A percentile compares a stretch with the other conserved stretches of the same genome.
phyloP scores from a whole-genome alignment of 164 flowering plant genomes.

The Litsea cubeba region DNA sequence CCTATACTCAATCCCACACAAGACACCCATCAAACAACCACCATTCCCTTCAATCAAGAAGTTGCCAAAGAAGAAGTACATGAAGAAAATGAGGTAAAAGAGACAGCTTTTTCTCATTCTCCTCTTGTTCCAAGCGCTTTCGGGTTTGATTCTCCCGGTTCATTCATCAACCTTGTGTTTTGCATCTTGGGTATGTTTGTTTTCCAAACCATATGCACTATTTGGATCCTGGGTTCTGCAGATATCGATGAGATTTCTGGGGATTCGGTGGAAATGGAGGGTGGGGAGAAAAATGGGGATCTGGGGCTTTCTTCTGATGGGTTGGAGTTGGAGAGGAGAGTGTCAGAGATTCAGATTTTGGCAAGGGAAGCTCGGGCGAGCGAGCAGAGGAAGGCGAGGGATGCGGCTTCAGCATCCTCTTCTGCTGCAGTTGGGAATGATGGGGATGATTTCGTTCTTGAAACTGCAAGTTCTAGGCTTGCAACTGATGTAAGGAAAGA shows the following conservation, averaged over 20 bases:
- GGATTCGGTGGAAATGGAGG: not conserved
- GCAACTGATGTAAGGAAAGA: constrained; percentile 46
- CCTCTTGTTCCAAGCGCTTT: not conserved
- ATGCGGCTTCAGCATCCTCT: constrained; percentile 1
- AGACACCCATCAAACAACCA: not conserved
- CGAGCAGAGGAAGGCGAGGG: constrained; percentile 35
- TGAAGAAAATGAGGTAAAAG: no score
- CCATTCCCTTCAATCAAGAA: constrained; percentile 3
- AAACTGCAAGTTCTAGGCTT: not conserved
- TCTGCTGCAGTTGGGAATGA: constrained; percentile 9
- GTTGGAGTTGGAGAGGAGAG: constrained; percentile 36
- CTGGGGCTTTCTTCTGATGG: constrained; percentile 24
- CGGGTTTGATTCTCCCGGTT: constrained; percentile 5
- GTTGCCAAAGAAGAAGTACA: no score
- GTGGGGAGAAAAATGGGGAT: not conserved
- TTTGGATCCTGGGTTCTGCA: constrained; percentile 39
- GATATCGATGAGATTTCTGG: constrained; percentile 18
- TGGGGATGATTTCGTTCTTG: constrained; percentile 14
- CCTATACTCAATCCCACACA: constrained; percentile 19
- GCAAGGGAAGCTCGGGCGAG: constrained; percentile 62
- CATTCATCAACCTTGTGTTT: constrained; percentile 29
- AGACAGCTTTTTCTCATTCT: not conserved
- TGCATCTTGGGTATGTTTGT: constrained; percentile 49
- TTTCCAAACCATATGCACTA: constrained; percentile 52
- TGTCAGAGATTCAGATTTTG: constrained; percentile 59